Evolutionary conservation across 148 eudicot species (phyloP), one percentile per base, ranked within the genome.

Genomic region (Arctostaphylos glauca): DNA sequence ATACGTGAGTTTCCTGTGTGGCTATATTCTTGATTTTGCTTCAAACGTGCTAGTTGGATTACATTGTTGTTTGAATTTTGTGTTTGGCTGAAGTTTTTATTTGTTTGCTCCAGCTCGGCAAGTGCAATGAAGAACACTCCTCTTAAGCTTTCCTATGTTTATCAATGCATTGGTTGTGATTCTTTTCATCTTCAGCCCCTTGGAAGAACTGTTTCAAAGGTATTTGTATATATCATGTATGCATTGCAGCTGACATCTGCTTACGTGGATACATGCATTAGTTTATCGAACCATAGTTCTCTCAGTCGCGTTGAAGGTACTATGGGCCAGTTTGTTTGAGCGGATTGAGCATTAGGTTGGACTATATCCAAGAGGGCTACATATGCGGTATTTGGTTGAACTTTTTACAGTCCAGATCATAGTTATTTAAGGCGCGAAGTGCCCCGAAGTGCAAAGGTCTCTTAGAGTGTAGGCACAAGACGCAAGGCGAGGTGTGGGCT

Each of bases 91-190:
- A 75, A 78, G 60, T 70, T 47, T 83, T 46, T 79, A 76, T 15
- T 79, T 52, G 74, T 49, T 82, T 67, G 25, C 76, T 91, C 85
- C 94, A 96, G 99, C 41, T 96, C 98, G 73, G 98, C 99, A 77
- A 91, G 96, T 88, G 95, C 88, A 85, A 91, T 97, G 97, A 97
- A 97, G 92, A 94, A 91, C 85, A 97, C 99, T 74, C 99, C 99
- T 78, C 90, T 97, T 5, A 97, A 94, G 92, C 88, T 97, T 70
- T 97, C 98, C 3, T 97, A 97, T 77, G 88, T 97, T 19, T 94
- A 93, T 81, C 99, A 97, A 83, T 94, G 99, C 83, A 86, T 84
- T 86, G 97, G 98, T 58, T 97, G 99, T 88, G 99, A 97, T 89
- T 94, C 98, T 56, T 97, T 91, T 88, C 99, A 93, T 89, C 96